Conservation (phyloP, 306 rosid species). For the Mimosa pudica region DNA sequence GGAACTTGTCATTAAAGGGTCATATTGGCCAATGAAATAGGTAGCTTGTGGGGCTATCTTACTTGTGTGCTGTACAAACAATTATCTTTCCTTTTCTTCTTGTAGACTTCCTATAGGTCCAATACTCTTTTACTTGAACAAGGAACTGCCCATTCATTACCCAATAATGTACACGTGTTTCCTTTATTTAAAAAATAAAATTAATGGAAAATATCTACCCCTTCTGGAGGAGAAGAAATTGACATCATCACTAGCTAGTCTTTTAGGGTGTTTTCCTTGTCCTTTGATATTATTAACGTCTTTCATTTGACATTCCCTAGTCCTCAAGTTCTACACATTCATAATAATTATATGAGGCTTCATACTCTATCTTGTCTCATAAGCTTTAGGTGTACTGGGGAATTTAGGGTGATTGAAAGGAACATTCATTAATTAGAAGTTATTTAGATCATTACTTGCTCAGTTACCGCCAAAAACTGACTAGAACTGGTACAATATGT, state of each 20-base stretch:
- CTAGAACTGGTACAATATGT: constrained; percentile 5
- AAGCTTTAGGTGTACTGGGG: not conserved
- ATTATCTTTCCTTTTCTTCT: constrained; percentile 39
- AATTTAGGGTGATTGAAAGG: not conserved
- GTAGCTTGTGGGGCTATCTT: constrained; percentile 49
- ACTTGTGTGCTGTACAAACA: constrained; percentile 44
- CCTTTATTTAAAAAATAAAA: constrained; percentile 18
- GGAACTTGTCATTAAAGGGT: constrained; percentile 50
- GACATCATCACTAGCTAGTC: not conserved
- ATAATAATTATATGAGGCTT: not conserved
- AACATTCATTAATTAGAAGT: not conserved
- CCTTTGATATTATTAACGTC: not conserved
- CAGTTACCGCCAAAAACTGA: constrained; percentile 30
- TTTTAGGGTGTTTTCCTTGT: not conserved
- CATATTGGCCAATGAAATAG: constrained; percentile 47
- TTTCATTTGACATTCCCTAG: constrained; percentile 1
- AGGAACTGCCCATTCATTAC: constrained; percentile 44
- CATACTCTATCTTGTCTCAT: not conserved
- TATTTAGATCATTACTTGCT: constrained; percentile 27
- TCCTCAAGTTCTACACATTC: not conserved
- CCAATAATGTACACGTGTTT: constrained; percentile 40
- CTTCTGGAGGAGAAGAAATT: not conserved
- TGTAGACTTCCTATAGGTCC: constrained; percentile 32
- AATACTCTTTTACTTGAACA: constrained; percentile 43
- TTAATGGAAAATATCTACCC: not conserved